phyloP scores from a whole-genome alignment of 2,329 filamentous ascomycete genomes.

The Phoma sp. region DNA sequence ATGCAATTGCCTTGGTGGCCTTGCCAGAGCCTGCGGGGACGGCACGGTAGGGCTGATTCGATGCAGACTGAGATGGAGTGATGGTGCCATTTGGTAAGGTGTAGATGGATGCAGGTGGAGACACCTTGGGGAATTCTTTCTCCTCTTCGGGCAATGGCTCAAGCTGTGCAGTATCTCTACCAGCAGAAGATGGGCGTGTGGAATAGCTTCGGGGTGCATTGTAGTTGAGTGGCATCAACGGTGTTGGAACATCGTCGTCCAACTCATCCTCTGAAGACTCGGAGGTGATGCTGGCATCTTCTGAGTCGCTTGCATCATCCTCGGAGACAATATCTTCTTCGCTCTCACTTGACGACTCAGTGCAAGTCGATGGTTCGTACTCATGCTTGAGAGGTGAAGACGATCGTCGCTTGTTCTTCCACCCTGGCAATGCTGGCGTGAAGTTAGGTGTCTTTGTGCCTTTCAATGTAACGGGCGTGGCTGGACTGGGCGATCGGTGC shows the following conservation, averaged over 20 bases:
- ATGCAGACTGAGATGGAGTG: slow-evolving; percentile 81
- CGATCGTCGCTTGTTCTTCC: slow-evolving; percentile 68
- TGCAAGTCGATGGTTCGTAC: slow-evolving; percentile 84
- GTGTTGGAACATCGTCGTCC: slow-evolving; percentile 56
- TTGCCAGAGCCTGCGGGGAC: slow-evolving; percentile 60
- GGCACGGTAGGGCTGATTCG: slow-evolving; percentile 72
- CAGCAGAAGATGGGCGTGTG: slow-evolving; percentile 19
- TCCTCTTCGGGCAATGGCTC: slow-evolving; percentile 28
- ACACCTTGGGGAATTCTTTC: slow-evolving; percentile 53
- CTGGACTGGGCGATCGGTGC: slow-evolving; percentile 61
- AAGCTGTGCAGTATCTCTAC: slow-evolving; percentile 21
- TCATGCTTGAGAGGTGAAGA: slow-evolving; percentile 98
- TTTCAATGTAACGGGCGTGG: slow-evolving; percentile 56
- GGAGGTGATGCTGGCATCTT: slow-evolving; percentile 56
- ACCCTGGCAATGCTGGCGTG: slow-evolving; percentile 56
- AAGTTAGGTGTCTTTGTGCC: slow-evolving; percentile 56
- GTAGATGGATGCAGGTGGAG: slow-evolving; percentile 50
- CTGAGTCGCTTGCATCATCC: slow-evolving; percentile 59
- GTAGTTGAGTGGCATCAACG: slow-evolving; percentile 43
- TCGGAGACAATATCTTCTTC: slow-evolving; percentile 55
- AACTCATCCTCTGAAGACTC: slow-evolving; percentile 65
- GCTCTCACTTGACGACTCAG: slow-evolving; percentile 66
- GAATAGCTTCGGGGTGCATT: slow-evolving; percentile 27
- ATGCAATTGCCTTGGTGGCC: slow-evolving; percentile 64
- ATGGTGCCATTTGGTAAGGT: slow-evolving; percentile 61